Base-by-base conservation (phyloP, 371 early-diverging fungal species). In the Phascolomyces articulosus region DNA sequence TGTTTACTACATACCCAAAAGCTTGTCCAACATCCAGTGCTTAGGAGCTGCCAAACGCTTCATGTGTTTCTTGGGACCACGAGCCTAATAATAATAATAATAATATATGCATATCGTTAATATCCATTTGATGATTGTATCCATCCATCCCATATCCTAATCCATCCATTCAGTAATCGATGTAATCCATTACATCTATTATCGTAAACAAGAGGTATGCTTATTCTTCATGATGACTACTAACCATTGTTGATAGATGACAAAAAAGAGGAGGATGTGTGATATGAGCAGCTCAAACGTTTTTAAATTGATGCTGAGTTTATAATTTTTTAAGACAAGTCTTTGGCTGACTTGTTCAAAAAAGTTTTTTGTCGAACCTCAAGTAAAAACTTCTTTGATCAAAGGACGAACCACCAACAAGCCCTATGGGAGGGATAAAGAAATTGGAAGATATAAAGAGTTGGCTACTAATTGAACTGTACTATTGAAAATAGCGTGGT, bases 11-110 rank as follows among this genome's bases (percentile, higher is more conserved):
- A 23, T 76, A 78, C 82, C 82, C 75, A 82, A 79, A 74, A 97
- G 90, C 87, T 99, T 99, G 93, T 98, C 98, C 75, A 99, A 91
- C 96, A 99, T 98, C 99, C 99, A 99, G 90, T 98, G 97, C 90
- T 94, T 96, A 86, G 99, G 99, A 68, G 99, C 99, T 62, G 89
- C 91, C 77, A 99, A 91, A 86, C 99, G 95, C 96, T 99, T 99
- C 91, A 99, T 90, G 90, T 99, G 99, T 90, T 99, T 98, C 88
- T 95, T 96, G 73, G 98, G 98, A 85, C 99, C 99, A 82, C 99
- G 94, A 85, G 92, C 93, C 98, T 94, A 85, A 51, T 65, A 23
- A 24, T 7, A 54, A 57, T 44, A 40, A 28, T 18, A 59, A 48
- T 55, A 69, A 55, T 23, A 26, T 13, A n/a, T n/a, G n/a, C 23